Evolutionary conservation across 306 rosid genomes (phyloP).

Genomic region (Prunus armeniaca): DNA sequence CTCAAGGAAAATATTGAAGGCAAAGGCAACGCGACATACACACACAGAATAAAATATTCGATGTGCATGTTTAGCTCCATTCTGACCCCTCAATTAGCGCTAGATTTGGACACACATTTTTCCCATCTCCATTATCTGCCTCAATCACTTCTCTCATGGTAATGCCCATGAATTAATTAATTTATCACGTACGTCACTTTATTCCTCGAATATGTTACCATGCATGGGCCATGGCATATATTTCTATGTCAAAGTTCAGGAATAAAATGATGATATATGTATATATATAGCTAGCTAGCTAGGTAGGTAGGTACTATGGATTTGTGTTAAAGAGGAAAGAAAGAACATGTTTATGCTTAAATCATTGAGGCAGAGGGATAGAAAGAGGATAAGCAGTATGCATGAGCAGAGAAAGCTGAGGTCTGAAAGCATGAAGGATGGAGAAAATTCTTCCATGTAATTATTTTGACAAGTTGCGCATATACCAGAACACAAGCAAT

Average conservation of each 20-base stretch:
- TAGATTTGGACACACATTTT: too few relatives aligned
- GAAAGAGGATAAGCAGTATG: slow-evolving; percentile 20
- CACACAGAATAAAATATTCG: too few relatives aligned
- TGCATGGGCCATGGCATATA: neutral
- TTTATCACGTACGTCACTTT: neutral
- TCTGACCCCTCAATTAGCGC: too few relatives aligned
- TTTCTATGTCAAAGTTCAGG: slow-evolving; percentile 6
- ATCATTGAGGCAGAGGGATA: slow-evolving; percentile 8
- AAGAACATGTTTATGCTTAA: neutral
- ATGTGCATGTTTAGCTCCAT: too few relatives aligned
- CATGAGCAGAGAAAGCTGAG: neutral
- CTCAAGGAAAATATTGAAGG: too few relatives aligned
- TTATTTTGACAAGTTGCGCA: slow-evolving; percentile 27
- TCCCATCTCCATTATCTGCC: neutral
- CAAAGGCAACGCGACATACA: too few relatives aligned
- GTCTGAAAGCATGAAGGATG: neutral
- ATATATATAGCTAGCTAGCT: neutral
- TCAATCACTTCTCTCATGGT: slow-evolving; percentile 1
- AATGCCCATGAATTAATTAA: neutral
- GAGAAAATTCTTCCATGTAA: slow-evolving; percentile 6
- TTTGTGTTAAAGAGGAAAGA: slow-evolving; percentile 8
- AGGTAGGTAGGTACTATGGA: neutral
- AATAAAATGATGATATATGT: slow-evolving; percentile 9
- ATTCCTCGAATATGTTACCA: slow-evolving; percentile 20
- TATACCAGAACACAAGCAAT: slow-evolving; percentile 17